Percentiles rank a stretch among this genome's conserved stretches.
phyloP scores from a whole-genome alignment of 1,284 basidiomycete genomes.

The Amylostereum areolatum region DNA sequence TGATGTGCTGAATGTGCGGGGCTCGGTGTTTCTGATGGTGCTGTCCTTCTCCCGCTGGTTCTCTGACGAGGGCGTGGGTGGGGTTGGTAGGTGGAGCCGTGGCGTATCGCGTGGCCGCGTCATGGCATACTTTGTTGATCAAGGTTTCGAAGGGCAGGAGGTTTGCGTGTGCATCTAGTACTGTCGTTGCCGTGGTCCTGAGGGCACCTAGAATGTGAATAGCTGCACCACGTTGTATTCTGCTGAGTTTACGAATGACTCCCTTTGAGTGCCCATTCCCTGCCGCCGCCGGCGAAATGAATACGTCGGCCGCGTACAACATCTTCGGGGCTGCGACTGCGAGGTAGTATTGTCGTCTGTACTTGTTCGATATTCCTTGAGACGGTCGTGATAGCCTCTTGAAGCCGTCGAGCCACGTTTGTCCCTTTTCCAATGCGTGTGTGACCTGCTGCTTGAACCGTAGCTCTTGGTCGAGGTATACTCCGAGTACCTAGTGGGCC shows the following conservation, averaged over 20 bases:
- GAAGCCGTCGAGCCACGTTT: background rate
- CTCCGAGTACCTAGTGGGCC: background rate
- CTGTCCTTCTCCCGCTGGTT: no score
- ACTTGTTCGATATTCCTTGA: background rate
- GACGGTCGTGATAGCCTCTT: background rate
- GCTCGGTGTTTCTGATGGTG: no score
- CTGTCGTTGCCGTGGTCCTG: conserved; percentile 4
- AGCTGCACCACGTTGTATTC: background rate
- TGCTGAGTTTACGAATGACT: background rate
- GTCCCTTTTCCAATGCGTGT: background rate
- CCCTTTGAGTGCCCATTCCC: no score
- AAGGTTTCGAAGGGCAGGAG: conserved; percentile 1
- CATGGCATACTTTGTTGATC: background rate
- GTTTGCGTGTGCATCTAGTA: conserved; percentile 7
- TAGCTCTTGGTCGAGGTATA: background rate
- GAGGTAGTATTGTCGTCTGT: background rate
- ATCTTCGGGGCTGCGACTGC: background rate
- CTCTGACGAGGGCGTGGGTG: background rate
- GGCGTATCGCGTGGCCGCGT: background rate
- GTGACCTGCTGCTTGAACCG: background rate
- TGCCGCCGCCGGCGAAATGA: no score
- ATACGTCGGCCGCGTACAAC: background rate
- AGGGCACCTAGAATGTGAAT: background rate
- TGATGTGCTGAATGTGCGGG: no score
- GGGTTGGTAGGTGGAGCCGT: background rate